phyloP scores from a whole-genome alignment of 2,329 filamentous ascomycete species.

The Penicillium sp. region DNA sequence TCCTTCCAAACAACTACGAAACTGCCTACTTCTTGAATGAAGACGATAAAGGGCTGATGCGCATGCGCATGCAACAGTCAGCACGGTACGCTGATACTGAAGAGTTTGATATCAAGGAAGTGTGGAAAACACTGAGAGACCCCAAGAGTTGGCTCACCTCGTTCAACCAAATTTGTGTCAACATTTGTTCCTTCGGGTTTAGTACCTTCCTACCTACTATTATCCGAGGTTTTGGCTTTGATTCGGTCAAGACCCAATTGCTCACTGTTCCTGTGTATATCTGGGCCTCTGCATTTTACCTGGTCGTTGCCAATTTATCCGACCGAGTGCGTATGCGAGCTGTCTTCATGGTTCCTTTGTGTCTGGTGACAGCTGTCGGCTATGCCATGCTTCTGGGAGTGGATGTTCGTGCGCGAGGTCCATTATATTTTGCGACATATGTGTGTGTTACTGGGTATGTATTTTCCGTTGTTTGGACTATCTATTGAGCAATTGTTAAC shows the following conservation, averaged over 20 bases:
- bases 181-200: slow-evolving; percentile 49
- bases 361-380: slow-evolving; percentile 11
- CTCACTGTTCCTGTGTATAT: slow-evolving; percentile 16
- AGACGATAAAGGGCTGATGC: slow-evolving; percentile 47
- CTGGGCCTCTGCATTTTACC: slow-evolving; percentile 14
- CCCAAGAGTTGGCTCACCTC: slow-evolving; percentile 26
- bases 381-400: slow-evolving; percentile 15
- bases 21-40: slow-evolving; percentile 45
- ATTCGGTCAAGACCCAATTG: slow-evolving; percentile 33
- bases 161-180: slow-evolving; percentile 45
- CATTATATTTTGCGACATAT: slow-evolving; percentile 14
- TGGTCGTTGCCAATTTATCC: slow-evolving; percentile 10
- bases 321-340: slow-evolving; percentile 13
- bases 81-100: slow-evolving; percentile 44
- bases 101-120: slow-evolving; percentile 34
- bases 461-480: background rate
- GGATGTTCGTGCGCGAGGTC: slow-evolving; percentile 6
- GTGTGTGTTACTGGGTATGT: slow-evolving; percentile 15
- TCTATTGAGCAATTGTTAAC: background rate
- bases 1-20: slow-evolving; percentile 43
- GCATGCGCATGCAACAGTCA: slow-evolving; percentile 38
- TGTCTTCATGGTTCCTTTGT: slow-evolving; percentile 10
- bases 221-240: slow-evolving; percentile 47
- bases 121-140: slow-evolving; percentile 12
- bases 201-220: slow-evolving; percentile 53